Base-by-base conservation (phyloP, 345 rosid species). In the Citrus hindsii region DNA sequence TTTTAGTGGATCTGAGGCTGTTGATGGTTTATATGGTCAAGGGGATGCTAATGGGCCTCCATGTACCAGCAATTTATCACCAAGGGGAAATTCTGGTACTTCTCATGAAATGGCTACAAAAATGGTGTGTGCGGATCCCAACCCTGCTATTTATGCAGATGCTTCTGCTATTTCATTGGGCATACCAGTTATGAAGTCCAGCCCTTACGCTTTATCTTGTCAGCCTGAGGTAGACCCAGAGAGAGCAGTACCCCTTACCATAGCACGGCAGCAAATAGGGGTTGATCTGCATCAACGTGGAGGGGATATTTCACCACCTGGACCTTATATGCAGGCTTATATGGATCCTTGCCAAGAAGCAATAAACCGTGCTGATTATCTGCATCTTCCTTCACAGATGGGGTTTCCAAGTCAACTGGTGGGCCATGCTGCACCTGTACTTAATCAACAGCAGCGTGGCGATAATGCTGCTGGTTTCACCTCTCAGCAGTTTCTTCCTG, bases 1-100 rank as follows among this genome's bases (percentile, higher is more conserved):
- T 80, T 51, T 83, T 63, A 89, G 92, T 70, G 92, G 85, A 28
- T 78, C 75, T 4, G 93, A 88, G 75, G 89, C 74, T 74, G 79
- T 83, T 70, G 92, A 90, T 79, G 76, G 80, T 77, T 67, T 69
- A 25, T 80, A 79, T 56, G 84, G 82, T 71, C 94, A 80, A 33
- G 82, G 81, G 72, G 94, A 85, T 74, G 65, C 70, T 40, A 33
- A 37, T 73, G 83, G 82, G 60, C 71, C 83, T 64, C 79, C 85
- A 40, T 84, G 87, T 16, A 76, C 79, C 40, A 79, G 77, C 79
- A 18, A 80, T 65, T 61, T 84, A 13, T 84, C 92, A 1, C 85
- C 91, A 61, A 76, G 64, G 7, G 87, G 76, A 73, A 83, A 77
- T 82, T 72, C 72, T 3, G 74, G 74, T 9, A 16, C 82, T 56